Evolutionary conservation across 352 stramenopile genomes (phyloP), one percentile per base, ranked within the genome.

Genomic region (Globisporangium parvum): DNA sequence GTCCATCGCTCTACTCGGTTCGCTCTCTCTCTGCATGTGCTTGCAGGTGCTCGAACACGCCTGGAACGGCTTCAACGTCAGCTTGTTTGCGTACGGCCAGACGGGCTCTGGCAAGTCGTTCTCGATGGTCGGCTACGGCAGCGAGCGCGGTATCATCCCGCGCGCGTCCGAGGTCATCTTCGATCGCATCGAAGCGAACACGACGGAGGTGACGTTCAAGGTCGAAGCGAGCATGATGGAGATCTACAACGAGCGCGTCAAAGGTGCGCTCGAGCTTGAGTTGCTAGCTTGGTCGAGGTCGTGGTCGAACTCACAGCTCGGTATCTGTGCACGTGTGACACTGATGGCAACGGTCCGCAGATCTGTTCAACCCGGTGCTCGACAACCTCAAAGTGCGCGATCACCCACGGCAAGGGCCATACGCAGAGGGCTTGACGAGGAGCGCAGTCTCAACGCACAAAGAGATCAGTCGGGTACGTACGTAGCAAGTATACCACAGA

Each of bases 141-240:
- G 41, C 20, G 80, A 91, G 31, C 87, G 89, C 62, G 85, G 85
- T 1, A 93, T 95, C 55, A 93, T 95, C 21, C 84, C 85, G 3
- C 77, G 78, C 18, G 85, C 84, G 2, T 94, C 77, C 1, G 66
- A 86, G 54, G 80, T 93, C 40, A 94, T 95, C 51, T 95, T 95
- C 46, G 58, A 89, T 40, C 78, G 84, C 17, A 94, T 95, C 24
- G 66, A 80, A 21, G 65, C 47, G 12, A 88, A 68, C 18, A 66
- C 56, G 0, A 66, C 59, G 0, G 68, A 63, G 9, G 56, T 86
- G n/a, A 87, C 70, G 24, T 90, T 92, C 54, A 88, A 93, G 62
- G 85, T 95, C 6, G 84, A 95, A 60, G 84, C 85, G 18, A 92
- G 80, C 42, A 95, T 95, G 85, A 87, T 95, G 76, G 85, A 95